These are phyloP conservation scores for Echeveria elegans DNA, from an alignment of 164 flowering plant species.

Conservation along the genomic window DNA sequence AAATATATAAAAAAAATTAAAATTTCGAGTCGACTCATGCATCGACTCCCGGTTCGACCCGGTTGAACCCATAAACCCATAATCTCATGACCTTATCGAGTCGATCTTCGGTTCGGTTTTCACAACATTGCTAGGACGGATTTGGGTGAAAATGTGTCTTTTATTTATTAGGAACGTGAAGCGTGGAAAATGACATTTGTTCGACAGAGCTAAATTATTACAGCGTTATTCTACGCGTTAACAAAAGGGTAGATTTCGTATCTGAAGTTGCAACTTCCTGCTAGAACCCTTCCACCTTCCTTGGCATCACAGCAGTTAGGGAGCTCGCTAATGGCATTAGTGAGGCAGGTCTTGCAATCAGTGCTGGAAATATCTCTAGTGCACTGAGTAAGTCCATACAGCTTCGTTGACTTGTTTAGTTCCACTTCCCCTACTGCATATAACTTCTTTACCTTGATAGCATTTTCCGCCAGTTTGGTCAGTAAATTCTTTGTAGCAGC, in stretches of 20 bases:
- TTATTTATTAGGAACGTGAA: background rate
- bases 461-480: slow-evolving; percentile 16
- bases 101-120: too few relatives aligned
- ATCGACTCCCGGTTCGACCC: too few relatives aligned
- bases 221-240: background rate
- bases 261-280: slow-evolving; percentile 43
- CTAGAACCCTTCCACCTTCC: slow-evolving; percentile 41
- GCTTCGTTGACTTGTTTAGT: slow-evolving; percentile 13
- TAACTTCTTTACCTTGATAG: slow-evolving; percentile 1
- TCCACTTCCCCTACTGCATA: slow-evolving; percentile 26
- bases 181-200: background rate
- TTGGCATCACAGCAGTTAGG: slow-evolving; percentile 41
- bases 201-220: background rate
- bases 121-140: too few relatives aligned
- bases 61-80: too few relatives aligned
- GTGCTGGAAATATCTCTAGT: slow-evolving; percentile 28
- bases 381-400: slow-evolving; percentile 49
- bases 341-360: slow-evolving; percentile 39
- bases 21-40: too few relatives aligned
- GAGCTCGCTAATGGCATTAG: slow-evolving; percentile 22
- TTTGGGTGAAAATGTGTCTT: background rate
- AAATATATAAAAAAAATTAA: too few relatives aligned
- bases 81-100: too few relatives aligned
- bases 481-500: slow-evolving; percentile 16
- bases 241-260: slow-evolving; percentile 45